Evolutionary conservation across 164 flowering plant species (phyloP).

Genomic region (Chimonanthus salicifolius): DNA sequence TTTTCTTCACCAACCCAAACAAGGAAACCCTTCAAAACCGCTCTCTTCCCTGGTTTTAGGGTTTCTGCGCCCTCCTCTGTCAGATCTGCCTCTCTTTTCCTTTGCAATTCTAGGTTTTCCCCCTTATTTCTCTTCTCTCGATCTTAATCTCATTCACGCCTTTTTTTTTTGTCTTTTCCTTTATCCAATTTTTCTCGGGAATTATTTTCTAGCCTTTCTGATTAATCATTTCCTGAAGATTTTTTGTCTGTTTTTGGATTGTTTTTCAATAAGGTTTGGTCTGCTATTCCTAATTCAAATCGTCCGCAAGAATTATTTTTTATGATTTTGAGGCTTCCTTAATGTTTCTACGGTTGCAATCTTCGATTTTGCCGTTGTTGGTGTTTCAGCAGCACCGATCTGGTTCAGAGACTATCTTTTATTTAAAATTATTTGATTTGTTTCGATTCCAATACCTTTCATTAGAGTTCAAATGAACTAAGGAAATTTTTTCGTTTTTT

Average conservation of each 20-base stretch:
- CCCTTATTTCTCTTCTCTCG: neutral
- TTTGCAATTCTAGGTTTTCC: neutral
- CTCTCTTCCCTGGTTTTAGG: constrained; percentile 4
- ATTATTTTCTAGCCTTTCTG: neutral
- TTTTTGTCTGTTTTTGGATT: neutral
- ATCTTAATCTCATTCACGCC: neutral
- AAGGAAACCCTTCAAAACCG: neutral
- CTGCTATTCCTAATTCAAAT: neutral
- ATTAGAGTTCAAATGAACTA: neutral
- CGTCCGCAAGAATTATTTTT: neutral
- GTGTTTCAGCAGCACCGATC: constrained; percentile 8
- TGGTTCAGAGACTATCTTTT: constrained; percentile 5
- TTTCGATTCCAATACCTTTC: neutral
- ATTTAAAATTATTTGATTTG: constrained; percentile 5
- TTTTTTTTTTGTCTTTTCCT: neutral
- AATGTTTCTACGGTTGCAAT: constrained; percentile 7
- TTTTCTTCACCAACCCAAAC: neutral
- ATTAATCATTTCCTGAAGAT: neutral
- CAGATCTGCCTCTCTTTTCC: neutral
- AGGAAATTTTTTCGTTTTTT: neutral
- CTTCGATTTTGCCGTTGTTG: neutral
- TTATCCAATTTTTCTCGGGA: neutral
- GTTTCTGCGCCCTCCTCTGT: neutral
- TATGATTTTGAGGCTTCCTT: neutral
- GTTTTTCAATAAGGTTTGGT: too few species aligned